Base-by-base conservation (phyloP, 441 rosid species). In the Erysimum pusillum region DNA sequence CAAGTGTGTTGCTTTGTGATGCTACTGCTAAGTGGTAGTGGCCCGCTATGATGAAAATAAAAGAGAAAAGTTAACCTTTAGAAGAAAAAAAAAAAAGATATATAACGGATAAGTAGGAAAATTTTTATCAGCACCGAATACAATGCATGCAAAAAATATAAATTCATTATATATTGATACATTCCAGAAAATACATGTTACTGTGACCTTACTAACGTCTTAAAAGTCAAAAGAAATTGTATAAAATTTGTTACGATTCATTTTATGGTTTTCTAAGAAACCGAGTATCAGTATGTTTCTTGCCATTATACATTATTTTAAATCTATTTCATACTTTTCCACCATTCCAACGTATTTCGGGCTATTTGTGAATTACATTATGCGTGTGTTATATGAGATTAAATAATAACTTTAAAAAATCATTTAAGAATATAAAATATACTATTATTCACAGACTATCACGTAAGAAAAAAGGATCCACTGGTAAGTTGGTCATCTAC, bases 21-120 rank as follows among this genome's bases (percentile, higher is more conserved):
- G n/a, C n/a, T n/a, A n/a, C n/a, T n/a, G n/a, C n/a, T n/a, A n/a
- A 49, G 68, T 66, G 68, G 25, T 65, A 58, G 38, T 76, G 52
- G 73, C 48, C 68, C 48, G 49, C 25, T 77, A 39, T 71, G 73
- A 77, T 65, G 31, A 36, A 10, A 69, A 58, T 76, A 54, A n/a
- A n/a, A n/a, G n/a, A n/a, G n/a, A 38, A 64, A 77, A 65, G 49
- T 39, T 57, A 49, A 41, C 51, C 68, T 71, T 71, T 71, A 20
- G 41, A 9, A 8, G 10, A 42, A 38, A 0, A 38, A 0, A 56
- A 20, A 54, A 67, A 3, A 20, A 45, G 25, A 8, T 61, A 45
- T 63, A 53, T 35, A 46, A 28, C 69, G 34, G 52, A 63, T 17
- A 69, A 38, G 32, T 31, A 44, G 62, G n/a, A 20, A 46, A 63